Evolutionary conservation across 306 rosid species (phyloP), one percentile per base, ranked within the genome.

Genomic region (Prunus dulcis): DNA sequence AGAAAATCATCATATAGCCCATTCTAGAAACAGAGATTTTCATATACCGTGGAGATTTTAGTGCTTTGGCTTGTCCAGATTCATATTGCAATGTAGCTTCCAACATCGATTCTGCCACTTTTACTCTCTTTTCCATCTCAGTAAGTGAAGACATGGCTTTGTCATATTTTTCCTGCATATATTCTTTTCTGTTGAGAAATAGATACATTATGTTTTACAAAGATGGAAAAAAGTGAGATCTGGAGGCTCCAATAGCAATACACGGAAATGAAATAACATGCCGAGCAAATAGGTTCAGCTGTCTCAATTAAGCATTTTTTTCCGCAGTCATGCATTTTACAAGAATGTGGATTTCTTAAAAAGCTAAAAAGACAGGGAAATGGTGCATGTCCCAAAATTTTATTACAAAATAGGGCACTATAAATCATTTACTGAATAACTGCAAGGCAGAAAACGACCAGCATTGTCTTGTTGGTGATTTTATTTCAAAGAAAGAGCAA

Each of bases 11-110:
- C 62, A 51, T 51, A 51, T 5, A 28, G 57, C 32, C 7, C 32
- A 15, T 53, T 53, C 32, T 20, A 20, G 23, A 56, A 72, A 14
- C 68, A 41, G 46, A 62, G 1, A 60, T 61, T 74, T 55, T 72
- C 17, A 50, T 8, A 23, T 84, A 95, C 99, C 99, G 28, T 43
- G 97, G 97, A 84, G 97, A 89, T 82, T 91, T 71, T 28, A 30
- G 76, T 72, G 93, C 95, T 88, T 88, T 92, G 61, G 83, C 84
- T 91, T 92, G 97, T 71, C 99, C 99, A 63, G 99, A 90, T 92
- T 95, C 93, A 74, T 95, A 95, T 73, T 92, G 97, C 81, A 95
- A 76, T 73, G 99, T 95, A 75, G 97, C 98, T 86, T 90, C 99
- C 88, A 95, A 76, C 93, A 89, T 80, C 69, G 96, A 90, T 85